Percentiles rank a stretch among this genome's conserved stretches.
These are phyloP conservation scores for Phaseolus coccineus DNA, from an alignment of 331 rosid genomes.

Conservation along the genomic window DNA sequence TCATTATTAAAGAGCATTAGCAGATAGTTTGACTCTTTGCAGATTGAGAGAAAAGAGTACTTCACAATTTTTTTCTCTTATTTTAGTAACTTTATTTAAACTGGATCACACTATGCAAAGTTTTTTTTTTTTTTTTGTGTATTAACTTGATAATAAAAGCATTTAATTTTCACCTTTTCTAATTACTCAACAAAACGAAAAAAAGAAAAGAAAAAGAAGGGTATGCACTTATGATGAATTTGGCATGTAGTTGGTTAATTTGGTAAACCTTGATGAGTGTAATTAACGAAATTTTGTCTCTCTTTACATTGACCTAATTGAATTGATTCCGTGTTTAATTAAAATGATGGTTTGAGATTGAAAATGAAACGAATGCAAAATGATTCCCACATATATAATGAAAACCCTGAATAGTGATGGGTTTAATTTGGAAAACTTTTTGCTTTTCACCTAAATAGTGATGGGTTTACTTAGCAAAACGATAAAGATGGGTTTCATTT, in stretches of 20 bases:
- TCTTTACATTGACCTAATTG: conserved; percentile 37
- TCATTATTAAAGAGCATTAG: neutral
- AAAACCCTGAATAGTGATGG: conserved; percentile 53
- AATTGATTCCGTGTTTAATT: conserved; percentile 34
- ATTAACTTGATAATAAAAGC: neutral
- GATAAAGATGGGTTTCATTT: conserved; percentile 66
- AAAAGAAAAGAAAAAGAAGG: neutral
- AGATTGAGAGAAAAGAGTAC: neutral
- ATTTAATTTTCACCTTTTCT: too few relatives aligned
- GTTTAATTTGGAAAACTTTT: conserved; percentile 55
- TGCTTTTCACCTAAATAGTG: conserved; percentile 50
- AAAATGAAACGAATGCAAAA: conserved; percentile 43
- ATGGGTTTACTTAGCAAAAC: conserved; percentile 55
- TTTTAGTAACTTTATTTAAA: neutral
- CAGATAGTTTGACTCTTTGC: neutral
- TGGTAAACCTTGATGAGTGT: neutral
- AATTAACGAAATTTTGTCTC: neutral
- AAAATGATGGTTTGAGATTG: neutral
- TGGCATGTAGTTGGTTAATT: neutral
- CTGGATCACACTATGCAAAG: neutral
- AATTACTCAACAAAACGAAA: neutral
- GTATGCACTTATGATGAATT: neutral
- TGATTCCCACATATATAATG: conserved; percentile 53
- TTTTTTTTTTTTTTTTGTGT: neutral
- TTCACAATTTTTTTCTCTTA: neutral